phyloP scores from a whole-genome alignment of 192 early-diverging fungal genomes.

The Coemansia sp. region DNA sequence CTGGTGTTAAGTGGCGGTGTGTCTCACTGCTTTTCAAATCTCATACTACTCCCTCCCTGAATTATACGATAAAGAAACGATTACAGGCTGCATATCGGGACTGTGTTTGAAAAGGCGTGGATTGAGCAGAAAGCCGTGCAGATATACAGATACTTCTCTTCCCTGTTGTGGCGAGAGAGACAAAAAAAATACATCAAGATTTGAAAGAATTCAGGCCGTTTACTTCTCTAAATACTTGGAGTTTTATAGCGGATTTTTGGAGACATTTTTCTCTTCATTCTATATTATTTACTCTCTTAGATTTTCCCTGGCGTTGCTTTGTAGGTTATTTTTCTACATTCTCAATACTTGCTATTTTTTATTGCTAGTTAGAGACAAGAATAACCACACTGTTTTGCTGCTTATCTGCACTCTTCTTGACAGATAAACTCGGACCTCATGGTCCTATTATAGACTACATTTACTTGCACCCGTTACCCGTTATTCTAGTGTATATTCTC shows the following conservation, averaged over 20 bases:
- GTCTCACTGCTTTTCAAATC: background rate
- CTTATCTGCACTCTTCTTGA: background rate
- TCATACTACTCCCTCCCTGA: background rate
- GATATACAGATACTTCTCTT: background rate
- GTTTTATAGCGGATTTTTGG: background rate
- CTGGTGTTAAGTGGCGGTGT: background rate
- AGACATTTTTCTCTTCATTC: constrained; percentile 1
- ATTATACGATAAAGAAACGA: background rate
- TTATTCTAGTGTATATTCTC: background rate
- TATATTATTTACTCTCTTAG: constrained; percentile 6
- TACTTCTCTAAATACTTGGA: constrained; percentile 2
- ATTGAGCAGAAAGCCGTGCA: background rate
- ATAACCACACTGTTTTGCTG: background rate
- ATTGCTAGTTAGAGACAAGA: background rate
- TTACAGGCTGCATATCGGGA: constrained; percentile 1
- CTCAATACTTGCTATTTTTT: constrained; percentile 6
- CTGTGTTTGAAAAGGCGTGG: constrained; percentile 1
- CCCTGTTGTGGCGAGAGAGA: background rate
- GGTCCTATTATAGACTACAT: background rate
- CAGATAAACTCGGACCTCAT: background rate
- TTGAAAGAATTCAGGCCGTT: background rate
- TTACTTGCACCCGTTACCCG: background rate
- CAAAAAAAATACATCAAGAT: background rate
- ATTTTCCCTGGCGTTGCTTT: background rate
- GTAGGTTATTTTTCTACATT: constrained; percentile 6